Base-by-base conservation (phyloP, 1,284 basidiomycete genomes). In the Phellinidium pouzarii region DNA sequence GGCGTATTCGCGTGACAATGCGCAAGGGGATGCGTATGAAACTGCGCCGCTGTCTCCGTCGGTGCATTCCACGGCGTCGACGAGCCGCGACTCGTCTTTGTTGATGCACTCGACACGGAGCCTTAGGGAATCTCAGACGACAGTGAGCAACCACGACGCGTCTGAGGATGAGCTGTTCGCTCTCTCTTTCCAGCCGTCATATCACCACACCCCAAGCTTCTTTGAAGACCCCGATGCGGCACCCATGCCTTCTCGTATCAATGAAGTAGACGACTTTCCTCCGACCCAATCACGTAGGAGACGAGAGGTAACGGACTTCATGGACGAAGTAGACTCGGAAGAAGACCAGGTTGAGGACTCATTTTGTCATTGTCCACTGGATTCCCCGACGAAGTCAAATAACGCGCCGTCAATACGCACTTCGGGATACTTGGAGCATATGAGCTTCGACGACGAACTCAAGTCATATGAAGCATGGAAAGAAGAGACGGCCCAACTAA, bases 241-340 rank as follows among this genome's bases (percentile, higher is more conserved):
- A 41, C 27, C 41, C 12, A 58, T 49, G 25, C 65, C 62, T 4
- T 65, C 60, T 3, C 79, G 77, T 60, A 79, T 79, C 44, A 77
- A 81, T 61, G 74, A 81, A 59, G 60, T 79, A 12, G 71, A 74
- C 23, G 71, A 74, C n/a, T 22, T 36, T 68, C 70, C 3, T 71
- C 68, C 0, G 70, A 72, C 52, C 59, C 52, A 52, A 7, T 40
- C 55, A 3, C 36, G 26, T 9, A 46, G 47, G 40, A 20, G 27
- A n/a, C 29, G 22, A 8, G 36, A 14, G 14, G 0, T 42, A 23
- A 37, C 22, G 8, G 44, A 42, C 19, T 42, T 17, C 19, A 17
- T 23, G 52, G 19, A 42, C n/a, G 45, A 52, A 31, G 19, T 36
- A 3, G 48, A 41, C 4, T 27, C 38, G 9, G 25, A 36, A 9